Evolutionary conservation across 345 rosid species (phyloP).

Genomic region (Triadica sebifera): DNA sequence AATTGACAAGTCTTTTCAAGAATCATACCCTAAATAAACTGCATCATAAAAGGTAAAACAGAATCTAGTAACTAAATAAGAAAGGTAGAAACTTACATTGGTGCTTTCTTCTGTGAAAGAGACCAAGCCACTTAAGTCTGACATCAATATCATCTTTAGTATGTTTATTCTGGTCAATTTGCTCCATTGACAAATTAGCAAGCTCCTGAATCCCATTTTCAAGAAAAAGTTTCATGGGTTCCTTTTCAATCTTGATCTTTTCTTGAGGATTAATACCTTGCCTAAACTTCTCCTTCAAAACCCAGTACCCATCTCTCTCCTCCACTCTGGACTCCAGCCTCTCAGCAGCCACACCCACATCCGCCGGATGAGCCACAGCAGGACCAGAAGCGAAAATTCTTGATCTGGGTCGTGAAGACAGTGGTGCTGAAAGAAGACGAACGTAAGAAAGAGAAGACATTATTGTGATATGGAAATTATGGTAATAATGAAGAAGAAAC

Average conservation of each 20-base stretch:
- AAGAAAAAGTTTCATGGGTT: constrained; percentile 80
- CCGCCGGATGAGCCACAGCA: constrained; percentile 18
- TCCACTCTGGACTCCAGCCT: constrained; percentile 86
- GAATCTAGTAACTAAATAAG: not conserved
- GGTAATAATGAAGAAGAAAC: not conserved
- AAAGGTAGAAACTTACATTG: constrained; percentile 47
- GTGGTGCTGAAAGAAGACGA: constrained; percentile 42
- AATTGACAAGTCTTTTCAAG: not conserved
- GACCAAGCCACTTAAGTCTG: constrained; percentile 97
- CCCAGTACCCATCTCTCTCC: constrained; percentile 65
- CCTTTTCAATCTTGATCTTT: constrained; percentile 79
- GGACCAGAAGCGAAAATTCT: constrained; percentile 33
- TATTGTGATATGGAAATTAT: constrained; percentile 2
- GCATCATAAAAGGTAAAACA: not conserved
- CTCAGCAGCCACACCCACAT: constrained; percentile 40
- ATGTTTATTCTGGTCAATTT: constrained; percentile 56
- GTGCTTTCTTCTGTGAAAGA: constrained; percentile 88
- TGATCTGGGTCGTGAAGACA: constrained; percentile 40
- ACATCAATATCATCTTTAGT: constrained; percentile 79
- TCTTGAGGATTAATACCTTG: constrained; percentile 82
- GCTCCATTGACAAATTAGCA: constrained; percentile 69
- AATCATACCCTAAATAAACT: not conserved
- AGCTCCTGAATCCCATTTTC: constrained; percentile 77
- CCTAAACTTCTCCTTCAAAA: constrained; percentile 85
- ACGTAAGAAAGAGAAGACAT: constrained; percentile 57